Evolutionary conservation across 1,284 basidiomycete genomes (phyloP), one percentile per base, ranked within the genome.

Genomic region (Erythrobasidium hasegawianum): DNA sequence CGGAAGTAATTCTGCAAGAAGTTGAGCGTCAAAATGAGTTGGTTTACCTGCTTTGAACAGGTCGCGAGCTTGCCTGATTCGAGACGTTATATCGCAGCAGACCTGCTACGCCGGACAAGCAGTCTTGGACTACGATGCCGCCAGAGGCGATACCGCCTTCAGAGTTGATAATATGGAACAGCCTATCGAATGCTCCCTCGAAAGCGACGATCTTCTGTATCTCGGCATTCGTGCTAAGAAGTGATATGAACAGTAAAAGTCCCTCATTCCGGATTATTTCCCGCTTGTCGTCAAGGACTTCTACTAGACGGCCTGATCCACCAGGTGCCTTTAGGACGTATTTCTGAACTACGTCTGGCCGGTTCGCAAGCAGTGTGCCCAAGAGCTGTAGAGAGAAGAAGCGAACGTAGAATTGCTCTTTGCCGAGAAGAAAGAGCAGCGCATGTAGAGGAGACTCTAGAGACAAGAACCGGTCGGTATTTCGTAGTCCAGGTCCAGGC

Each of bases 191-290:
- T 0, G 89, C 90, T 29, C 96, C 94, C 72, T 95, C 93, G 75
- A 99, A 99, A 0, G 94, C 93, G 47, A 97, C 85, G 24, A 97
- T 87, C 79, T 97, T 98, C 76, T 97, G 95, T 57, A 98, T 89
- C 76, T 97, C 93, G 38, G 90, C 85, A 73, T 89, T 97, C 71
- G 91, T 87, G 0, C 85, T 84, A 47, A 89, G 85, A 43, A 98
- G 81, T 3, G 86, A 82, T 64, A 95, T 89, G 38, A 95, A 82
- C 76, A 95, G 84, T 13, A 87, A 82, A 39, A 97, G 85, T 5
- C 70, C 70, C 26, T 74, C 73, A 77, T 89, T 90, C 57, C 88
- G 81, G 67, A 91, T 86, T 43, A 91, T 89, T 74, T 92, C 89
- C 64, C 88, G 79, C 75, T 86, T 86, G 72, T 92, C 88, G 69